Evolutionary conservation across 805 yeast genomes (phyloP).

Genomic region (Vanderwaltozyma tropicalis): DNA sequence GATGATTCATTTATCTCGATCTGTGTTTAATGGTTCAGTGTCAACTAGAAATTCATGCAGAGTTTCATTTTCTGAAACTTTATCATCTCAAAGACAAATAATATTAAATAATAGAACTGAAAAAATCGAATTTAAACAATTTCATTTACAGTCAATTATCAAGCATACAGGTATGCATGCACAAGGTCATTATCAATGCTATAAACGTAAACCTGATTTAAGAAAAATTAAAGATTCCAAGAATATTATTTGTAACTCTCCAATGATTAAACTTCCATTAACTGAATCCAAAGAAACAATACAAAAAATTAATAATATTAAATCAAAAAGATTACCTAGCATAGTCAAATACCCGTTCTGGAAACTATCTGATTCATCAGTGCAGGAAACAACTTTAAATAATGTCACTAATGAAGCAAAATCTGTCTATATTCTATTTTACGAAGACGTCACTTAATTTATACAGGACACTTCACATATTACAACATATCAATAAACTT

Average conservation of each 20-base stretch:
- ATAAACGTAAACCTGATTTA: slow-evolving; percentile 59
- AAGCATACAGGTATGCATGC: slow-evolving; percentile 84
- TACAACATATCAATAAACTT: too few relatives aligned
- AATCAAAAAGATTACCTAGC: slow-evolving; percentile 44
- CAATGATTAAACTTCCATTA: neutral
- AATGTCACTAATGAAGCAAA: slow-evolving; percentile 58
- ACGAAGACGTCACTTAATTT: too few relatives aligned
- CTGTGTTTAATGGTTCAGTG: slow-evolving; percentile 58
- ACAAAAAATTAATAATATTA: slow-evolving; percentile 8
- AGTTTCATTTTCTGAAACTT: slow-evolving; percentile 52
- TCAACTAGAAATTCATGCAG: slow-evolving; percentile 67
- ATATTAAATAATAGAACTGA: slow-evolving; percentile 11
- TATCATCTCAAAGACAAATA: slow-evolving; percentile 23
- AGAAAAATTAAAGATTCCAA: slow-evolving; percentile 22
- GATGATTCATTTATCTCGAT: slow-evolving; percentile 77
- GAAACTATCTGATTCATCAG: slow-evolving; percentile 72
- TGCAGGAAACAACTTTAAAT: slow-evolving; percentile 47
- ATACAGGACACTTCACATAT: too few relatives aligned
- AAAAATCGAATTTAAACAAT: slow-evolving; percentile 30
- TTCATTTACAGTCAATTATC: slow-evolving; percentile 59
- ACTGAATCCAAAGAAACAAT: neutral
- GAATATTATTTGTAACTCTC: slow-evolving; percentile 23
- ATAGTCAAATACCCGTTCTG: slow-evolving; percentile 58
- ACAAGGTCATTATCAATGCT: slow-evolving; percentile 87
- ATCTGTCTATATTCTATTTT: slow-evolving; percentile 80